Evolutionary conservation across 2,329 filamentous ascomycete genomes (phyloP).

Genomic region (Xylariaceae sp.): DNA sequence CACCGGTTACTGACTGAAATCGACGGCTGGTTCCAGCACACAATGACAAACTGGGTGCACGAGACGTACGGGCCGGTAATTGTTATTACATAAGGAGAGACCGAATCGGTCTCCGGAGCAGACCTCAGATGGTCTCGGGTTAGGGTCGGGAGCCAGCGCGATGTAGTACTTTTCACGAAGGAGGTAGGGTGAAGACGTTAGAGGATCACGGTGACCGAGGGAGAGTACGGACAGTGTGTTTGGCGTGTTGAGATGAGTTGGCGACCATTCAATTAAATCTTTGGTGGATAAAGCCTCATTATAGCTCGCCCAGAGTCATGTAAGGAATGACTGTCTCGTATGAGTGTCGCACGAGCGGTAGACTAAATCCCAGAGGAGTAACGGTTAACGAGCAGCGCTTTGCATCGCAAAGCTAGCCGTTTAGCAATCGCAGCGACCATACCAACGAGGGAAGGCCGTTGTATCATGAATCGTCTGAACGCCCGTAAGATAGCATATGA

Average conservation of each 20-base stretch:
- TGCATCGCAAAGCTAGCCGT: constrained; percentile 15
- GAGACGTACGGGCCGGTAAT: not conserved
- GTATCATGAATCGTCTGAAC: constrained; percentile 79
- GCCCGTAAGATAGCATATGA: constrained; percentile 77
- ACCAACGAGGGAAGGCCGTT: constrained; percentile 77
- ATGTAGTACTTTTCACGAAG: not conserved
- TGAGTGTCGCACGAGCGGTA: constrained; percentile 29
- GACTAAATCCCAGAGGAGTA: constrained; percentile 36
- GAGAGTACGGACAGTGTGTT: constrained; percentile 10
- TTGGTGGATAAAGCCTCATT: constrained; percentile 21
- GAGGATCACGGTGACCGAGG: not conserved
- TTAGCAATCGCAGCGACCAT: constrained; percentile 57
- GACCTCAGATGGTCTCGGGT: not conserved
- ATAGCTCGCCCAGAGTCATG: constrained; percentile 21
- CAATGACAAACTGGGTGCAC: not conserved
- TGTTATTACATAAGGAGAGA: constrained; percentile 6
- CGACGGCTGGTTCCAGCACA: not conserved
- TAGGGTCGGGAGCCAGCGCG: not conserved
- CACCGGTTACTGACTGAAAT: not conserved
- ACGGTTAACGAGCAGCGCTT: constrained; percentile 36
- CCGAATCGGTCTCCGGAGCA: not conserved
- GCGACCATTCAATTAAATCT: constrained; percentile 18
- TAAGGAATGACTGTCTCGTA: constrained; percentile 23
- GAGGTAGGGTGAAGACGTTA: not conserved
- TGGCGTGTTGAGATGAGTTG: not conserved